Evolutionary conservation across 768 basidiomycete genomes (phyloP).

Genomic region (Tremella fuciformis): DNA sequence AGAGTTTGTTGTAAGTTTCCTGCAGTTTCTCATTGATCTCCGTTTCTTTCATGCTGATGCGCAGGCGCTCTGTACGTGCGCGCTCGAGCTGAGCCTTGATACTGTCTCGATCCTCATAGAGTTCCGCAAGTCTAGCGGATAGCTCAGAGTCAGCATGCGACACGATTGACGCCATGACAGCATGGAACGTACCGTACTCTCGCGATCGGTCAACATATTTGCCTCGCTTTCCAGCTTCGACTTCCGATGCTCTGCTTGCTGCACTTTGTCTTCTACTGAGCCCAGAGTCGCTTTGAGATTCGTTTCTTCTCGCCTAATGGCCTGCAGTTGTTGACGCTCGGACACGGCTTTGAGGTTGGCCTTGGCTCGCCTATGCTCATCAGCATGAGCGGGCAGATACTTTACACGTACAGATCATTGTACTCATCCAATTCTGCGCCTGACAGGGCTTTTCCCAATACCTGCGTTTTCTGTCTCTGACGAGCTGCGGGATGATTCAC

Average conservation of each 20-base stretch:
- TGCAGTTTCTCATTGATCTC: constrained; percentile 90
- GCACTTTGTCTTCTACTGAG: constrained; percentile 67
- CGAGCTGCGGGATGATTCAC: constrained; percentile 58
- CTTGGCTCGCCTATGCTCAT: constrained; percentile 64
- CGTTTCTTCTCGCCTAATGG: constrained; percentile 77
- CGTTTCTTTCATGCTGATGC: constrained; percentile 83
- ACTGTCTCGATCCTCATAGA: constrained; percentile 63
- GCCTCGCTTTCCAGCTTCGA: constrained; percentile 54
- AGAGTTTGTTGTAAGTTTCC: constrained; percentile 73
- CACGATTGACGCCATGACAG: not conserved
- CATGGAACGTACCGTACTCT: constrained; percentile 24
- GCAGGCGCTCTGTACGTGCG: constrained; percentile 74
- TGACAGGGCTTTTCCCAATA: constrained; percentile 69
- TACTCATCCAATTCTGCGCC: constrained; percentile 87
- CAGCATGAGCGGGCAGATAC: not conserved
- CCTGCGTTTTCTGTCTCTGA: constrained; percentile 66
- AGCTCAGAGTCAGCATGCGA: constrained; percentile 26
- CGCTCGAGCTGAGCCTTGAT: constrained; percentile 78
- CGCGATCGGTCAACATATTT: constrained; percentile 31
- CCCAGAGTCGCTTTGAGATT: constrained; percentile 63
- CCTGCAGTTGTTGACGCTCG: constrained; percentile 82
- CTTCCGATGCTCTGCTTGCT: constrained; percentile 63
- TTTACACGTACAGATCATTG: constrained; percentile 63
- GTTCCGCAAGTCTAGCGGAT: constrained; percentile 60
- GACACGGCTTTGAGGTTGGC: constrained; percentile 76